phyloP scores from a whole-genome alignment of 2,329 filamentous ascomycete species.

The Pochonia chlamydosporia region DNA sequence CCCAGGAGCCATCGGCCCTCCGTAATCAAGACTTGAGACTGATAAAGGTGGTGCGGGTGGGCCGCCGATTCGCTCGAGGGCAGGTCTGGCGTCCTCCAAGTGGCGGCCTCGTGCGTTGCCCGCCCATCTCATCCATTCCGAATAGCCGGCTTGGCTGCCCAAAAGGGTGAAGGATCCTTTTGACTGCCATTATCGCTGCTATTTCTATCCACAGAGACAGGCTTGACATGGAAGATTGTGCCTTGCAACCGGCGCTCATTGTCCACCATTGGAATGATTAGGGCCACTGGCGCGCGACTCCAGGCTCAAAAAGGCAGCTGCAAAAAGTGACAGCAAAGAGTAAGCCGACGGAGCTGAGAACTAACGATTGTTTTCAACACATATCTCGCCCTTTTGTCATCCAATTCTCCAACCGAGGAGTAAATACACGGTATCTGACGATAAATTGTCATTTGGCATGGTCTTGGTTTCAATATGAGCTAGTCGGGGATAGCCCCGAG shows the following conservation, averaged over 20 bases:
- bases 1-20: too few relatives aligned
- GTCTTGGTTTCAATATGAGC: too few relatives aligned
- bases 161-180: neutral
- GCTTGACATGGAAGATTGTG: too few relatives aligned
- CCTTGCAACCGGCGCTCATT: neutral
- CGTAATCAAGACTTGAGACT: neutral
- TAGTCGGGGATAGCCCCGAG: too few relatives aligned
- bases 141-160: conserved; percentile 3
- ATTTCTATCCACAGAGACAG: too few relatives aligned
- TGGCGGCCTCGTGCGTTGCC: neutral
- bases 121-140: neutral
- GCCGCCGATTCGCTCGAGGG: neutral
- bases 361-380: neutral
- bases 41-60: neutral
- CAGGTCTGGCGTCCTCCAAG: neutral
- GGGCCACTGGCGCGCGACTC: neutral
- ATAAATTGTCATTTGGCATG: too few relatives aligned
- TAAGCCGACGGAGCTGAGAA: neutral
- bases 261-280: neutral
- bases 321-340: neutral
- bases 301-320: neutral
- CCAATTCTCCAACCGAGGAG: too few relatives aligned
- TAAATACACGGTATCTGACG: too few relatives aligned
- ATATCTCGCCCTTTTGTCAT: too few relatives aligned
- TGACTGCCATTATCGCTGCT: neutral